Base-by-base conservation (phyloP, 2,329 filamentous ascomycete species). In the Pestalotiopsis sp. region DNA sequence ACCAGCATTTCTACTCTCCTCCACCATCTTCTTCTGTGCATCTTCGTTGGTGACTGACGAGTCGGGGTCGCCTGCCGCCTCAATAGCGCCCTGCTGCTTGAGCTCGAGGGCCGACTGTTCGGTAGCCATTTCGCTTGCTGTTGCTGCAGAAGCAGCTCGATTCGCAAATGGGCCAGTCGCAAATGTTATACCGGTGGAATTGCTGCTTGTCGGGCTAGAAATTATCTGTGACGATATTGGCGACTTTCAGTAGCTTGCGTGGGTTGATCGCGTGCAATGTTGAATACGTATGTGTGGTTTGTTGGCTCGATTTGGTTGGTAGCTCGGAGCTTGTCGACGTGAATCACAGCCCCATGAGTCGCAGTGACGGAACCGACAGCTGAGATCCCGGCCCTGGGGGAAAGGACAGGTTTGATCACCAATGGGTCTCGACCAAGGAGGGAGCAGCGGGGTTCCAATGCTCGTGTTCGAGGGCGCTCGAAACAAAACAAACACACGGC, bases 51-150 rank as follows among this genome's bases (percentile, higher is more conserved):
- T 88, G 72, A 94, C 87, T 59, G 81, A 82, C 77, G 86, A 92
- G 74, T 92, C 82, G 45, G 93, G 90, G 78, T 97, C 87, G 70
- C 86, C 86, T 67, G 94, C 91, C 69, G 93, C 92, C 77, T 96
- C 92, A 70, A 95, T 84, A 72, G 90, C 92, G 72, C 91, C 93
- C 81, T 97, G 91, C 80, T 91, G 87, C 88, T 94, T 97, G 80
- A 93, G 87, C 87, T 97, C 94, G 69, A 80, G 80, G 68, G 80
- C 83, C 70, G 78, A 74, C 69, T 76, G 76, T 66, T 77, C 75
- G 61, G 78, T 76, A 64, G 77, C 75, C 79, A 80, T 80, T 63
- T 45, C 72, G 72, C 62, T 57, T 58, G 56, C 68, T 69, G 59
- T 64, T 66, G 74, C 75, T 73, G 76, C 75, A 71, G 71, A 72